Evolutionary conservation across 148 eudicot species (phyloP), one percentile per base, ranked within the genome.

Genomic region (Diospyros kaki): DNA sequence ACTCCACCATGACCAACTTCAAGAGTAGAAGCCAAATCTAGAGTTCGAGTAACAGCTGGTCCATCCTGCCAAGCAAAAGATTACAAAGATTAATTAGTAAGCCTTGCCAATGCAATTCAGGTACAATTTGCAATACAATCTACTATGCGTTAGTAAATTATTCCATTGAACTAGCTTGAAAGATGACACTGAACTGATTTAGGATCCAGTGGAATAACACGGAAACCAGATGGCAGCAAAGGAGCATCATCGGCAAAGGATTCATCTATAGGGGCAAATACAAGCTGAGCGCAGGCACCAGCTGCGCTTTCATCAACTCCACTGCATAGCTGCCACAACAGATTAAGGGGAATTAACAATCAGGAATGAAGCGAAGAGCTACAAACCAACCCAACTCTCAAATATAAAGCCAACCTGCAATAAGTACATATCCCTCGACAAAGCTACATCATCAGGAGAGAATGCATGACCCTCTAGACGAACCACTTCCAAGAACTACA

Each of bases 201-300:
- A 73, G 89, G 73, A 71, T 86, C 89, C 84, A 88, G 60, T 2
- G 89, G 86, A 45, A 88, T 88, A 54, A 88, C 85, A 60, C 91
- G 89, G 75, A 88, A 88, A 39, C 91, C 91, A 6, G 91, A 88
- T 50, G 91, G 87, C 56, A 88, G 81, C 73, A 88, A 48, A 17
- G 84, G 89, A 66, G 84, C 89, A 83, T 88, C 91, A 75, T 88
- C 91, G 2, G 86, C 87, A 69, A 83, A 86, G 10, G 85, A 79
- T 76, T 88, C 91, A 55, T 88, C 91, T 60, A 88, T 88, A n/a
- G 91, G 89, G 64, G 91, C 89, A 82, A 85, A 88, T 70, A 88
- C 85, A 55, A 88, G 91, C 73, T 88, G 87, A 53, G 91, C 85
- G 76, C 87, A 86, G 5, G 84, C 83, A 51, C 89, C 87, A 3